phyloP scores from a whole-genome alignment of 352 stramenopile genomes.

The Aphanomyces invadans region DNA sequence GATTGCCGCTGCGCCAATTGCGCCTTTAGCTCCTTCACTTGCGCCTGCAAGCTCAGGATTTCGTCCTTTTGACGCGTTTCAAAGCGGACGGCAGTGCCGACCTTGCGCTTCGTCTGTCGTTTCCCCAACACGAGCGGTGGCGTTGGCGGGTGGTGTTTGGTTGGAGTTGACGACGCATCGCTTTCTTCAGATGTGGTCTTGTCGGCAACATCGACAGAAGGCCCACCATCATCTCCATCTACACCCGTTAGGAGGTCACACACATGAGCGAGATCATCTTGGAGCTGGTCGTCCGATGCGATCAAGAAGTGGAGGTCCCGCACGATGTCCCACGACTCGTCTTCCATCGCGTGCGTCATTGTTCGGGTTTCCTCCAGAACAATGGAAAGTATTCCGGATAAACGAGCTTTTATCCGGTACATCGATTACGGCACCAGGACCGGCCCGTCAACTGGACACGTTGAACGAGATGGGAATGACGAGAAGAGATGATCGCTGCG shows the following conservation, averaged over 20 bases:
- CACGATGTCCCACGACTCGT: slow-evolving; percentile 4
- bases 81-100: neutral
- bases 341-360: neutral
- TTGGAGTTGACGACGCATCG: neutral
- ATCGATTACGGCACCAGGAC: neutral
- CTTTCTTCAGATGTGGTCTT: slow-evolving; percentile 12
- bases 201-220: neutral
- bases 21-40: slow-evolving; percentile 1
- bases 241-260: neutral
- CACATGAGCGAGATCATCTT: slow-evolving; percentile 2
- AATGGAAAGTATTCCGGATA: too few relatives aligned
- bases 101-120: slow-evolving; percentile 9
- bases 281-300: slow-evolving; percentile 9
- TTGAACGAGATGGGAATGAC: too few relatives aligned
- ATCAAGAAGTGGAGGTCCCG: slow-evolving; percentile 20
- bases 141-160: neutral
- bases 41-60: slow-evolving; percentile 1
- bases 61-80: slow-evolving; percentile 11
- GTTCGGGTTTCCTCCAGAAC: neutral
- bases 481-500: too few relatives aligned
- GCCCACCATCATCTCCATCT: neutral
- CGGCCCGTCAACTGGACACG: neutral
- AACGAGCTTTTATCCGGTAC: neutral
- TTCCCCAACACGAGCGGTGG: neutral
- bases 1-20: neutral